A percentile compares a stretch with the other conserved stretches of the same genome.
These are phyloP conservation scores for Wickerhamiella alocasiicola DNA, from an alignment of 805 yeast species.

Conservation along the genomic window DNA sequence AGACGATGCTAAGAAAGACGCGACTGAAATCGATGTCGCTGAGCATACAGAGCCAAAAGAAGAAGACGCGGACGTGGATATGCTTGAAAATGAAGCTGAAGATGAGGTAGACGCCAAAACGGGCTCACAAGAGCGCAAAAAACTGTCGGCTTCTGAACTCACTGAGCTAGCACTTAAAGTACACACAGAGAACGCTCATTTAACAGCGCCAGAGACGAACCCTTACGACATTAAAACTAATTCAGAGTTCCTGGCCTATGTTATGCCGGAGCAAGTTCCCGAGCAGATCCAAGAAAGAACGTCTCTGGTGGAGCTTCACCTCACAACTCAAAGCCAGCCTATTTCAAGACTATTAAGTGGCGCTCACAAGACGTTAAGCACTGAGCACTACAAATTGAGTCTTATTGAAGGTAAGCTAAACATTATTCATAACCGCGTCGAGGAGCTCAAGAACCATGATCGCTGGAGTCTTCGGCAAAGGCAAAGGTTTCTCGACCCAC, in stretches of 20 bases:
- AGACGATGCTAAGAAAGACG: too few relatives aligned
- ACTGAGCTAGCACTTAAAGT: conserved; percentile 2
- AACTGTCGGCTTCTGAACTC: too few relatives aligned
- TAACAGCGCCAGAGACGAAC: not conserved
- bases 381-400: conserved; percentile 76
- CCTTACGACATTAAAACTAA: not conserved
- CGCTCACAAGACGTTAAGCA: conserved; percentile 73
- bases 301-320: conserved; percentile 72
- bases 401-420: conserved; percentile 83
- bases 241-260: conserved; percentile 19
- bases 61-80: too few relatives aligned
- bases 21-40: too few relatives aligned
- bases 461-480: conserved; percentile 92
- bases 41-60: too few relatives aligned
- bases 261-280: conserved; percentile 28
- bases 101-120: too few relatives aligned
- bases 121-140: too few relatives aligned
- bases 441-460: conserved; percentile 74
- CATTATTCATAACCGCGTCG: conserved; percentile 79
- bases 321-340: conserved; percentile 79
- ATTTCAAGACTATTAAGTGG: conserved; percentile 67
- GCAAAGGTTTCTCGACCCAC: conserved; percentile 55
- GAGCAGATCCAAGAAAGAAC: conserved; percentile 25
- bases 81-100: too few relatives aligned
- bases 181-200: not conserved